phyloP scores from a whole-genome alignment of 129 eudicot species.

The Pseudognaphalium luteoalbum region DNA sequence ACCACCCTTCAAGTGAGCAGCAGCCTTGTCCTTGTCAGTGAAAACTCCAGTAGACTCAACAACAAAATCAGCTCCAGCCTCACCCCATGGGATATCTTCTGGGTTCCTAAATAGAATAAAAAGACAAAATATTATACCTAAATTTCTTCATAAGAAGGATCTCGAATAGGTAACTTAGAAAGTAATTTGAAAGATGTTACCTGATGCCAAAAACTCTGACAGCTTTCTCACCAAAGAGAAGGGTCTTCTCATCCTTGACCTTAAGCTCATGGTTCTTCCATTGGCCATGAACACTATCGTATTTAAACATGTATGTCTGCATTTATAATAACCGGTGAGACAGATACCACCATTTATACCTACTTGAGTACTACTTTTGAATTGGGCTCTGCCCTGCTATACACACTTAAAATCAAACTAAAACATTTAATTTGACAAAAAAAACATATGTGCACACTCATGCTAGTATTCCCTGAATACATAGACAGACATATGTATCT shows the following conservation, averaged over 20 bases:
- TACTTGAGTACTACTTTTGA: not conserved
- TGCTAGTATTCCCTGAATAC: not conserved
- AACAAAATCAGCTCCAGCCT: constrained; percentile 57
- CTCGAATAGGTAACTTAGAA: not conserved
- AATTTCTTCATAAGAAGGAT: not conserved
- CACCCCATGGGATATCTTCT: constrained; percentile 71
- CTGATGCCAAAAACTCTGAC: constrained; percentile 59
- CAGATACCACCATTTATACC: not conserved
- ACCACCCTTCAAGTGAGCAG: constrained; percentile 84
- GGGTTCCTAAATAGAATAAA: constrained; percentile 48
- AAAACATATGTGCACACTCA: not conserved
- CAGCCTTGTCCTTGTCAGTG: constrained; percentile 73
- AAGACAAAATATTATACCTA: not conserved
- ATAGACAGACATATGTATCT: not conserved
- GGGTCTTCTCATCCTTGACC: constrained; percentile 73
- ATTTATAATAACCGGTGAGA: constrained; percentile 7
- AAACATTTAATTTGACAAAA: constrained; percentile 6
- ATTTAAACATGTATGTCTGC: constrained; percentile 82
- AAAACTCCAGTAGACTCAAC: constrained; percentile 69
- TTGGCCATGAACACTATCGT: constrained; percentile 71
- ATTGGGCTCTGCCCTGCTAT: not conserved
- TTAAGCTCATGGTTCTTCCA: constrained; percentile 78
- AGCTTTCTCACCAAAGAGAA: constrained; percentile 69
- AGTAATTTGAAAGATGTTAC: constrained; percentile 26
- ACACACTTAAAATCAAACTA: not conserved